phyloP scores from a whole-genome alignment of 345 rosid genomes.

The Rhodamnia rubescens region DNA sequence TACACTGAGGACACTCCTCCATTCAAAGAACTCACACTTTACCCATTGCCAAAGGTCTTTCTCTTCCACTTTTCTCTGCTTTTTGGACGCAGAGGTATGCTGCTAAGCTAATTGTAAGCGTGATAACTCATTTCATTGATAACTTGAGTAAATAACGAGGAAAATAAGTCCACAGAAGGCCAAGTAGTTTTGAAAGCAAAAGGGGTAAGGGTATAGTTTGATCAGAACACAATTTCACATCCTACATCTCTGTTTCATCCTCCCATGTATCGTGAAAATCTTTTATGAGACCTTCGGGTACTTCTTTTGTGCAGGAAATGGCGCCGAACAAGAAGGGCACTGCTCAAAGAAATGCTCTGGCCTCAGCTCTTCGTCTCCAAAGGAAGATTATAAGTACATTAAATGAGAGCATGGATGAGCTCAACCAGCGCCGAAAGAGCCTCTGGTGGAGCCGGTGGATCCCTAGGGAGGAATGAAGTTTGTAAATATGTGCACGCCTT shows the following conservation, averaged over 20 bases:
- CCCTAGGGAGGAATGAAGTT: constrained; percentile 65
- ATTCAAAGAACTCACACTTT: background rate
- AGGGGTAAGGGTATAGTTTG: background rate
- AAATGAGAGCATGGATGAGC: constrained; percentile 70
- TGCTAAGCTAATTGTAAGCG: background rate
- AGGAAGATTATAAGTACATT: constrained; percentile 64
- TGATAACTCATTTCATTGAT: background rate
- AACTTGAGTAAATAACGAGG: background rate
- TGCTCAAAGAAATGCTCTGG: constrained; percentile 63
- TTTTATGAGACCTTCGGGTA: background rate
- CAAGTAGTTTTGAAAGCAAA: background rate
- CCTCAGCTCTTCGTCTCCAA: constrained; percentile 64
- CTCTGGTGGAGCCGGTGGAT: constrained; percentile 98
- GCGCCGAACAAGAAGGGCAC: constrained; percentile 51
- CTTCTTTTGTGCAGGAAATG: constrained; percentile 34
- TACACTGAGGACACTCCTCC: background rate
- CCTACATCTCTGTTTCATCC: background rate
- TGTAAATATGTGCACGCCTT: constrained; percentile 6
- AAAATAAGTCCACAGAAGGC: background rate
- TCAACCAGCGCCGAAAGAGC: constrained; percentile 58
- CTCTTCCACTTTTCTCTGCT: background rate
- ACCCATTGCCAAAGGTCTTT: background rate
- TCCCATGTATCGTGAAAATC: background rate
- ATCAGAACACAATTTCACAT: background rate
- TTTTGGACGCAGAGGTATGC: background rate